Evolutionary conservation across 148 eudicot species (phyloP).

Genomic region (Chenopodium album): DNA sequence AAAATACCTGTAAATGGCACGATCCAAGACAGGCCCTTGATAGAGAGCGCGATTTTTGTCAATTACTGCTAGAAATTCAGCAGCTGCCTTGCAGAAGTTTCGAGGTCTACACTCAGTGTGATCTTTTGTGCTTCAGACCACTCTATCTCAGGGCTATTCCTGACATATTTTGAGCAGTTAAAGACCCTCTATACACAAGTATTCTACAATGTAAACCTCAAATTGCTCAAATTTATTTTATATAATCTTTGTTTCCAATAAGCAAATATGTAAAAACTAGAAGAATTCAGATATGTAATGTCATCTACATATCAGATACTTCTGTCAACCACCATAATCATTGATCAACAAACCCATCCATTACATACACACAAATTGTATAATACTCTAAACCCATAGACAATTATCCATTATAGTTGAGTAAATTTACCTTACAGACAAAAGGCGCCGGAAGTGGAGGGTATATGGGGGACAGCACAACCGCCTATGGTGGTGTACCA

Average conservation of each 20-base stretch:
- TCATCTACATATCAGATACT: background rate
- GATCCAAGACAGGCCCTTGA: slow-evolving; percentile 49
- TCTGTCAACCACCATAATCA: background rate
- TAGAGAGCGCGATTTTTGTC: slow-evolving; percentile 76
- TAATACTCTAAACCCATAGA: too few relatives aligned
- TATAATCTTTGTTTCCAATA: too few relatives aligned
- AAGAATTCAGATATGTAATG: background rate
- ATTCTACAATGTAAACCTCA: too few relatives aligned
- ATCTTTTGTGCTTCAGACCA: slow-evolving; percentile 82
- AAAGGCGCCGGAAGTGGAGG: background rate
- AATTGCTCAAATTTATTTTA: too few relatives aligned
- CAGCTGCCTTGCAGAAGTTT: slow-evolving; percentile 65
- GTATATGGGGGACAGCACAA: background rate
- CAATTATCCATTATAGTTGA: background rate
- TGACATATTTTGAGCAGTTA: background rate
- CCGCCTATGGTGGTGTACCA: background rate
- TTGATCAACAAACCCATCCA: background rate
- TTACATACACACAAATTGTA: too few relatives aligned
- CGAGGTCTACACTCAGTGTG: slow-evolving; percentile 56
- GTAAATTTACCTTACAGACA: background rate
- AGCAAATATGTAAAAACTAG: background rate
- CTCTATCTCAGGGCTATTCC: slow-evolving; percentile 31
- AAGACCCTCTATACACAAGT: too few relatives aligned
- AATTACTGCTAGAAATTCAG: slow-evolving; percentile 74
- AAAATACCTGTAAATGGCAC: slow-evolving; percentile 68